Evolutionary conservation across 805 yeast species (phyloP).

Genomic region (Candida silvicultrix): DNA sequence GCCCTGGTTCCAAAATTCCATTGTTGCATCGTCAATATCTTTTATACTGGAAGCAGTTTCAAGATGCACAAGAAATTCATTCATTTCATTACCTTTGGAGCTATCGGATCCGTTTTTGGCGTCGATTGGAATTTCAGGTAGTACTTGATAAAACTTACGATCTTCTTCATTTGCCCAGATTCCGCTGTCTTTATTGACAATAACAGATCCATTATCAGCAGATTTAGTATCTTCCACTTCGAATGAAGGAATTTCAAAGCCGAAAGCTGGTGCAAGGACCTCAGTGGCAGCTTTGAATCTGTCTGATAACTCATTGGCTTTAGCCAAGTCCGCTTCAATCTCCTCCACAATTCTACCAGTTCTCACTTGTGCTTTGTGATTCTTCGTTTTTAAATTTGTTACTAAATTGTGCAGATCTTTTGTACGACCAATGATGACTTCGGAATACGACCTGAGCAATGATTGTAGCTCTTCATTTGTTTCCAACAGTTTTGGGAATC

Average conservation of each 20-base stretch:
- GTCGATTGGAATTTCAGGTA: constrained; percentile 36
- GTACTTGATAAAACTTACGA: constrained; percentile 54
- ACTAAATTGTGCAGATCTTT: constrained; percentile 30
- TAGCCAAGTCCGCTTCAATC: constrained; percentile 29
- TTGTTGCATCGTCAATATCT: constrained; percentile 43
- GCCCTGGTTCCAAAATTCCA: constrained; percentile 39
- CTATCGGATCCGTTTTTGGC: constrained; percentile 25
- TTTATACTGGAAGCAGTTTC: constrained; percentile 37
- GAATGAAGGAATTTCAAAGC: constrained; percentile 30
- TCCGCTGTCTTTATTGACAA: constrained; percentile 22
- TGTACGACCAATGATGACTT: constrained; percentile 33
- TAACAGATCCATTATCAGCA: constrained; percentile 16
- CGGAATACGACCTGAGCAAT: constrained; percentile 36
- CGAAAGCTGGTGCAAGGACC: constrained; percentile 36
- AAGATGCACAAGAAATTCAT: constrained; percentile 35
- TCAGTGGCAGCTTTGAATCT: constrained; percentile 37
- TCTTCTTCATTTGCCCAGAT: constrained; percentile 66
- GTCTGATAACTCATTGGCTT: constrained; percentile 31
- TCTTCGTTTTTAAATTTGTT: constrained; percentile 29
- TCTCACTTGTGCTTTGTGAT: constrained; percentile 52
- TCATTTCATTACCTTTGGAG: constrained; percentile 29
- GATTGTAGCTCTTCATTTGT: constrained; percentile 21
- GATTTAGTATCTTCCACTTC: constrained; percentile 21
- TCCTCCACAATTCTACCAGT: constrained; percentile 52
- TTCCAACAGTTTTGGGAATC: constrained; percentile 31